Evolutionary conservation across 192 early-diverging fungal species (phyloP).

Genomic region (Coemansia sp.): DNA sequence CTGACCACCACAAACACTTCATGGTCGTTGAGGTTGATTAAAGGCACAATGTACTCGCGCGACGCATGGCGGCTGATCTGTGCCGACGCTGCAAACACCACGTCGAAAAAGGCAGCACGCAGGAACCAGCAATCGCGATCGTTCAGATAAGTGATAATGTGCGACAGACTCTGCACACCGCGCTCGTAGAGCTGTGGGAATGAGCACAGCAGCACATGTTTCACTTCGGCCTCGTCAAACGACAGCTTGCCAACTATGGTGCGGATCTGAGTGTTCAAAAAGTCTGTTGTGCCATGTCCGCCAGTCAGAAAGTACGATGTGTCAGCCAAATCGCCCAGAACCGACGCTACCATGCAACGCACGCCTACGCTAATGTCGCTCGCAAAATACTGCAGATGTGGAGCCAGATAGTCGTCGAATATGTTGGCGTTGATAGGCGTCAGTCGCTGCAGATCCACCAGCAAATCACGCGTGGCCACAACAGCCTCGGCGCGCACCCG

Average conservation of each 20-base stretch:
- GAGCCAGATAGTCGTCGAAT: constrained; percentile 89
- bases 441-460: constrained; percentile 73
- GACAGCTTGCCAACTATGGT: constrained; percentile 73
- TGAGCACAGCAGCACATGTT: constrained; percentile 73
- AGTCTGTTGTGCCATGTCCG: neutral
- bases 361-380: constrained; percentile 75
- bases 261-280: constrained; percentile 70
- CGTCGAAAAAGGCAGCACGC: constrained; percentile 92
- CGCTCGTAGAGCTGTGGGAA: constrained; percentile 50
- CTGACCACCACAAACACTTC: constrained; percentile 93
- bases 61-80: constrained; percentile 84
- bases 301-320: constrained; percentile 72
- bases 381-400: constrained; percentile 67
- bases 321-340: constrained; percentile 77
- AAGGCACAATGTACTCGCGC: constrained; percentile 90
- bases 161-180: constrained; percentile 62
- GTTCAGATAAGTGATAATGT: constrained; percentile 97
- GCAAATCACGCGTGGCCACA: constrained; percentile 30
- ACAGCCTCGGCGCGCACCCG: constrained; percentile 47
- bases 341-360: constrained; percentile 78
- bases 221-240: constrained; percentile 79
- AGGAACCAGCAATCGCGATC: constrained; percentile 90
- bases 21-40: constrained; percentile 87
- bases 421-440: constrained; percentile 81
- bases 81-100: constrained; percentile 84